Conservation (phyloP, 805 yeast genomes). For the Starmerella bacillaris region DNA sequence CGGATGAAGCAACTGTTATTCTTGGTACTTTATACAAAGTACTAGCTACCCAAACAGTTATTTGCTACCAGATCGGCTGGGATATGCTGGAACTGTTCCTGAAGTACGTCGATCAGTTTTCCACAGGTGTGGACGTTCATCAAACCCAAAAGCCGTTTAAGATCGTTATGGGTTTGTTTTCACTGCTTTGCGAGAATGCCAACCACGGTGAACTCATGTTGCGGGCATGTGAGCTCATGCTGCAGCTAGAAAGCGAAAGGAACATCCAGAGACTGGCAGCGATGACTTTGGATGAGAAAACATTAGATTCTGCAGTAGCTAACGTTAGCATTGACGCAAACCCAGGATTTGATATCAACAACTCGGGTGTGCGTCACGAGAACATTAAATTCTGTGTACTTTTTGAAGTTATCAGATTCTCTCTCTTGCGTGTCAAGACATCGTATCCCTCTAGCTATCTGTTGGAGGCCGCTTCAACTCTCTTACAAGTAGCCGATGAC, state of each 20-base stretch:
- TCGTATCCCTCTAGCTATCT: conserved; percentile 65
- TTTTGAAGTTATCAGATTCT: conserved; percentile 43
- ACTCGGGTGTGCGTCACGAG: conserved; percentile 10
- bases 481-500: conserved; percentile 33
- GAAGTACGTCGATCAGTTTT: conserved; percentile 27
- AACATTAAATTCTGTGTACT: conserved; percentile 43
- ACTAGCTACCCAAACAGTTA: conserved; percentile 30
- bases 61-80: conserved; percentile 68
- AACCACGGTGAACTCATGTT: conserved; percentile 67
- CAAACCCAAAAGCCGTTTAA: conserved; percentile 24
- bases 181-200: conserved; percentile 46
- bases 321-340: conserved; percentile 4
- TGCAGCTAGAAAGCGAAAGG: conserved; percentile 8
- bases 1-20: conserved; percentile 29
- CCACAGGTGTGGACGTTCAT: conserved; percentile 13
- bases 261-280: conserved; percentile 14
- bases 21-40: conserved; percentile 22
- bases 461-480: conserved; percentile 44
- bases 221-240: conserved; percentile 48
- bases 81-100: conserved; percentile 62
- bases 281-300: conserved; percentile 20
- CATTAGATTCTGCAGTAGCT: not conserved
- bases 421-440: conserved; percentile 45
- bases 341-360: conserved; percentile 8
- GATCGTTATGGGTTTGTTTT: conserved; percentile 29